A percentile compares a stretch with the other conserved stretches of the same genome.
Evolutionary conservation across 371 early-diverging fungal species (phyloP).

Genomic region (Apophysomyces variabilis): DNA sequence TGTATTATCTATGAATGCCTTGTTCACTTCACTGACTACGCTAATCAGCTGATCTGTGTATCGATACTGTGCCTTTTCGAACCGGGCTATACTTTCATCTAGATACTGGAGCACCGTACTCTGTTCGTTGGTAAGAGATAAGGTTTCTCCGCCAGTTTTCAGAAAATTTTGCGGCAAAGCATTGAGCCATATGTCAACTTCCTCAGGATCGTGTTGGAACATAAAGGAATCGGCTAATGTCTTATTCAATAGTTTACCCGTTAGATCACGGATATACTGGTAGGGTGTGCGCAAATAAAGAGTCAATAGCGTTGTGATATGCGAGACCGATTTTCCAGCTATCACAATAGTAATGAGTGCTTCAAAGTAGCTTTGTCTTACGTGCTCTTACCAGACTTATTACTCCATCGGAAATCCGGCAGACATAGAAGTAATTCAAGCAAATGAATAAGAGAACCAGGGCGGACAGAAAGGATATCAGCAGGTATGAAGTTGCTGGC

Average conservation of each 20-base stretch:
- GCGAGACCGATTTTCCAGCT: slow-evolving; percentile 59
- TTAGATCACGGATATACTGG: slow-evolving; percentile 53
- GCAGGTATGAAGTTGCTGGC: slow-evolving; percentile 75
- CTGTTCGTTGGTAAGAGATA: slow-evolving; percentile 43
- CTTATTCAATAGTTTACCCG: slow-evolving; percentile 51
- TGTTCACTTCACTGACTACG: slow-evolving; percentile 33
- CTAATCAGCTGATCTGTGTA: slow-evolving; percentile 61
- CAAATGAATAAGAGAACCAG: slow-evolving; percentile 62
- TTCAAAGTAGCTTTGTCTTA: neutral
- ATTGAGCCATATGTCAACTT: slow-evolving; percentile 66
- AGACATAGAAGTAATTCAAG: slow-evolving; percentile 64
- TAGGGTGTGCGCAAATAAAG: slow-evolving; percentile 61
- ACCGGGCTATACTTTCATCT: slow-evolving; percentile 66
- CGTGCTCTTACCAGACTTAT: slow-evolving; percentile 50
- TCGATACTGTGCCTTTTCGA: slow-evolving; percentile 63
- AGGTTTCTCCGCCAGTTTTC: slow-evolving; percentile 9
- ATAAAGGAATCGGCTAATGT: slow-evolving; percentile 64
- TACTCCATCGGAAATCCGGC: slow-evolving; percentile 73
- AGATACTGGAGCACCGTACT: slow-evolving; percentile 60
- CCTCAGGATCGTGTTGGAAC: slow-evolving; percentile 68
- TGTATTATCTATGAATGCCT: neutral
- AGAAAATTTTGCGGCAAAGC: slow-evolving; percentile 48
- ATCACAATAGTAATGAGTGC: neutral
- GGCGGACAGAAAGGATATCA: slow-evolving; percentile 59
- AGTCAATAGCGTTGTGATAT: slow-evolving; percentile 61